phyloP scores from a whole-genome alignment of 768 basidiomycete genomes.

The Psilocybe cubensis region DNA sequence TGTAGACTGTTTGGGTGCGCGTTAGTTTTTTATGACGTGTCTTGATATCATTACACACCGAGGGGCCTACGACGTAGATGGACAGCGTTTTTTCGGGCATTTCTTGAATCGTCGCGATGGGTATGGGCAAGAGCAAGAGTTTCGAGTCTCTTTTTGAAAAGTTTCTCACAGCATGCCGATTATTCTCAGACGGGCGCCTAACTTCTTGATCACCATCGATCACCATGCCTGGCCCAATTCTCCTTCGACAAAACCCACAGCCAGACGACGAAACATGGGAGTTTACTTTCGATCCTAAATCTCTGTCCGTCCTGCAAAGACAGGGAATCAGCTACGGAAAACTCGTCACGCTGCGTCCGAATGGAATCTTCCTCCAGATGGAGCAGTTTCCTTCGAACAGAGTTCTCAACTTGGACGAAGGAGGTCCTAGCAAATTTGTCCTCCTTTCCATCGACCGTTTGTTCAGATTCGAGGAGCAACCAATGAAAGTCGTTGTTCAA shows the following conservation, averaged over 20 bases:
- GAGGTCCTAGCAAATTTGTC: conserved; percentile 50
- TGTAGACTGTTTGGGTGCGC: conserved; percentile 59
- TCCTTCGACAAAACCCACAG: conserved; percentile 42
- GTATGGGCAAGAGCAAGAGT: no score
- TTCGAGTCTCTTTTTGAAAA: no score
- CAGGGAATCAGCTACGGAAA: conserved; percentile 42
- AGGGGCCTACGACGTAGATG: conserved; percentile 56
- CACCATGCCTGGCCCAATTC: conserved; percentile 38
- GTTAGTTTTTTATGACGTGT: no score
- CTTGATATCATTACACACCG: no score
- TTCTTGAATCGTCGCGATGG: not conserved
- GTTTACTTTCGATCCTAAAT: conserved; percentile 41
- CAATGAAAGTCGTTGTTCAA: conserved; percentile 50
- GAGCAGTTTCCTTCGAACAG: conserved; percentile 58
- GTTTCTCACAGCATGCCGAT: conserved; percentile 8
- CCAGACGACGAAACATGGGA: conserved; percentile 57
- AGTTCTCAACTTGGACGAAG: conserved; percentile 58
- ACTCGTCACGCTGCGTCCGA: conserved; percentile 51
- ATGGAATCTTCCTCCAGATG: conserved; percentile 54
- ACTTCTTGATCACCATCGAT: conserved; percentile 8
- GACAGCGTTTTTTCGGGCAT: conserved; percentile 11
- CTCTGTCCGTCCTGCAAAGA: conserved; percentile 31
- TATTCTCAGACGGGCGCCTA: conserved; percentile 22
- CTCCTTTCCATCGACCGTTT: conserved; percentile 52
- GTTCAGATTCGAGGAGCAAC: conserved; percentile 58